Base-by-base conservation (phyloP, 768 basidiomycete genomes). In the Leccinum obscurum region DNA sequence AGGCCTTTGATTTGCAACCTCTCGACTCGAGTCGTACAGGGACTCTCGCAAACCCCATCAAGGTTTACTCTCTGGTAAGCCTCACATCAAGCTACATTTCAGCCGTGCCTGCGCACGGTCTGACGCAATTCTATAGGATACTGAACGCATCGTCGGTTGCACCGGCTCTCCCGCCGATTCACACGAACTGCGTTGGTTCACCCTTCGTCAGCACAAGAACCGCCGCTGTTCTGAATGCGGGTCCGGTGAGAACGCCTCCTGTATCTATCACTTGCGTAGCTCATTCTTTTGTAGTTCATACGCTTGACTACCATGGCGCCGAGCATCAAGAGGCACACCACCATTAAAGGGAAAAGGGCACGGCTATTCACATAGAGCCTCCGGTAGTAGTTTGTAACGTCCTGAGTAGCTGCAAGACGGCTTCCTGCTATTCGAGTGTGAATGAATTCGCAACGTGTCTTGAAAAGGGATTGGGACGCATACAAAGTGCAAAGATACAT, bases 91-190 rank as follows among this genome's bases (percentile, higher is more conserved):
- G 7, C 24, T n/a, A 11, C 9, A 22, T 50, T 20, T 46, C 15
- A 1, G n/a, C 55, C 39, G 8, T 34, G 49, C 58, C 57, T 34
- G 24, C 58, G 35, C 44, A 54, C 37, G 17, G 14, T 46, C 44
- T 60, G 8, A 55, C 58, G 10, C n/a, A 3, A 54, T 54, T 30
- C 53, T 17, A 24, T 59, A 95, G 94, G 90, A 90, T 64, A 78
- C 83, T 39, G 85, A 88, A 63, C 93, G 96, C 62, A 84, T 92
- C 58, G 80, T 98, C 72, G 96, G 96, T 51, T 98, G 95, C 83
- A 95, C 96, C 46, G 96, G 96, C 55, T 87, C 83, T 70, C 96
- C 96, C 10, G 92, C 90, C 50, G 96, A 98, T 77, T 95, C 94
- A 35, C 96, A 98, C 77, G 93, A 98, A 68, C 82, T 95, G 56